Evolutionary conservation across 306 rosid species (phyloP).

Genomic region (Castanopsis chinensis): DNA sequence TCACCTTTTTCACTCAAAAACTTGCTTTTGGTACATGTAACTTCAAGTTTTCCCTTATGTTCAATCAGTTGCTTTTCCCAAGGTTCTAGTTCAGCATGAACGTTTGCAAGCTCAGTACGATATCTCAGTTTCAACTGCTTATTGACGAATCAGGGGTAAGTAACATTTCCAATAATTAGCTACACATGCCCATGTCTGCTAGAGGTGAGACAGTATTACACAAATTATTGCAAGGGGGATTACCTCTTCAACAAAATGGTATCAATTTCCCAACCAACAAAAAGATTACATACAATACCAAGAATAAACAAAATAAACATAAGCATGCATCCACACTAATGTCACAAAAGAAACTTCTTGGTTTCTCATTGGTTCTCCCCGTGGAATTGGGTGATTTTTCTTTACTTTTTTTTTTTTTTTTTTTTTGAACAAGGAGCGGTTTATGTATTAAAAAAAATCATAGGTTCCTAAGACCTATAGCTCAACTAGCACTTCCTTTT

Average conservation of each 20-base stretch:
- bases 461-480: no score
- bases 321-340: neutral
- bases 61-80: constrained; percentile 90
- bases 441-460: neutral
- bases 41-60: constrained; percentile 88
- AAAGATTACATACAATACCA: neutral
- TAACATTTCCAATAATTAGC: neutral
- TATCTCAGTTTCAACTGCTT: constrained; percentile 81
- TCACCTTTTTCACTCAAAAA: constrained; percentile 84
- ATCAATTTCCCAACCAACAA: neutral
- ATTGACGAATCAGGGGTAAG: constrained; percentile 24
- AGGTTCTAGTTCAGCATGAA: constrained; percentile 84
- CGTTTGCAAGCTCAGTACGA: constrained; percentile 72
- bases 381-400: neutral
- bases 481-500: no score
- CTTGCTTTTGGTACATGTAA: constrained; percentile 63
- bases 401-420: neutral
- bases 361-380: neutral
- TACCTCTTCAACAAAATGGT: neutral
- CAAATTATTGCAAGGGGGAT: neutral
- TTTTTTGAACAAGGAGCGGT: neutral
- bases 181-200: neutral
- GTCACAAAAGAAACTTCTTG: neutral
- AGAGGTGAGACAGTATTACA: neutral
- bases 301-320: neutral